Evolutionary conservation across 31 red algal species (phyloP).

Genomic region (Asparagopsis taxiformis): DNA sequence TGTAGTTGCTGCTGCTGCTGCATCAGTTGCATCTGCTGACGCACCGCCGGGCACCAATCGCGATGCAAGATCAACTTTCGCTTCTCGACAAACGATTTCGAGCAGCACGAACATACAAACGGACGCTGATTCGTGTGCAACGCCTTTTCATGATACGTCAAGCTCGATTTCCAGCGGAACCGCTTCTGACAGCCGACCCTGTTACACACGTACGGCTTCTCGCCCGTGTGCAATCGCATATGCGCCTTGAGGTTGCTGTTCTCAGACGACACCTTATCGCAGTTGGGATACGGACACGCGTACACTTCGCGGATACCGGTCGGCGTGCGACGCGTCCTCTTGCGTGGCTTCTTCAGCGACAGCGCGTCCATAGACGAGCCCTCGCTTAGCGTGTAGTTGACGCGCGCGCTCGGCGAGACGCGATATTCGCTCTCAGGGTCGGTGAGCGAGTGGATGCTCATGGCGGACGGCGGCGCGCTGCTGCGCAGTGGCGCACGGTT

Average conservation of each 20-base stretch:
- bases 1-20: no score
- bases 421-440: background rate
- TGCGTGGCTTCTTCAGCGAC: no score
- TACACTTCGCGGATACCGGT: constrained; percentile 46
- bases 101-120: constrained; percentile 26
- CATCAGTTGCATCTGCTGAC: no score
- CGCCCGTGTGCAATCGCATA: constrained; percentile 84
- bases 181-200: constrained; percentile 54
- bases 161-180: constrained; percentile 65
- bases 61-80: constrained; percentile 44
- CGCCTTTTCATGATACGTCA: constrained; percentile 67
- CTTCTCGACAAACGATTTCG: constrained; percentile 51
- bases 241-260: constrained; percentile 76
- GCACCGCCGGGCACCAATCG: constrained; percentile 26
- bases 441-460: no score
- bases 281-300: constrained; percentile 47
- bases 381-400: no score
- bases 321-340: constrained; percentile 9
- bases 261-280: constrained; percentile 44
- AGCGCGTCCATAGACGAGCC: no score
- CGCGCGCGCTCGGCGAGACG: constrained; percentile 3
- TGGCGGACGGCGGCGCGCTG: no score
- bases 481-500: background rate
- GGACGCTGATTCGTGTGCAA: constrained; percentile 34
- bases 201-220: constrained; percentile 78